These are phyloP conservation scores for Podospora pseudoanserina DNA, from an alignment of 495 filamentous ascomycete species.

Conservation along the genomic window DNA sequence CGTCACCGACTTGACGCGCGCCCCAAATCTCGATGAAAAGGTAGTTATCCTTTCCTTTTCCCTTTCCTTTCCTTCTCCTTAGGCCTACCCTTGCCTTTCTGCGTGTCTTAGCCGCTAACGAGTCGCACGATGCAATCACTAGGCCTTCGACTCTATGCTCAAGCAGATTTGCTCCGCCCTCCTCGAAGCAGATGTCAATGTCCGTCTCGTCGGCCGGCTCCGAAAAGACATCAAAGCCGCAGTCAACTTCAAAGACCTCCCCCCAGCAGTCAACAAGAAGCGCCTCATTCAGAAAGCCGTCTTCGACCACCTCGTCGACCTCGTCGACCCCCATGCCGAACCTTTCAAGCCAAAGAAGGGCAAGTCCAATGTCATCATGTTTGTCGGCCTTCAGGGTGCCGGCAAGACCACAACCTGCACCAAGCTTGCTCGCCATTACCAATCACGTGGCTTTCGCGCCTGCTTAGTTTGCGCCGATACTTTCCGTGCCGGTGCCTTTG, in stretches of 20 bases:
- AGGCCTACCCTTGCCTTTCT: neutral
- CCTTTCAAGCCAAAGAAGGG: conserved; percentile 97
- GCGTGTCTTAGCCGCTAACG: neutral
- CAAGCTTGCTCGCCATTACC: conserved; percentile 93
- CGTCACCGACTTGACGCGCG: conserved; percentile 87
- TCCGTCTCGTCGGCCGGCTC: conserved; percentile 85
- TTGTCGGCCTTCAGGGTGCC: conserved; percentile 93
- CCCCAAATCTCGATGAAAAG: conserved; percentile 94
- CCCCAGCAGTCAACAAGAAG: conserved; percentile 92
- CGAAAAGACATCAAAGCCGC: conserved; percentile 87
- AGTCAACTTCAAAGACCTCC: conserved; percentile 90
- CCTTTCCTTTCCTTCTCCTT: neutral
- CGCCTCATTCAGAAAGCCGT: conserved; percentile 96
- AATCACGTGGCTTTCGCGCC: conserved; percentile 87
- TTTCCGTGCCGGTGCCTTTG: conserved; percentile 96
- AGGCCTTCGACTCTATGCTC: conserved; percentile 97
- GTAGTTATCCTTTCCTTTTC: conserved; percentile 38
- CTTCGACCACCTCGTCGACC: conserved; percentile 91
- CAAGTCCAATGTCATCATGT: conserved; percentile 97
- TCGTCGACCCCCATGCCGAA: conserved; percentile 94
- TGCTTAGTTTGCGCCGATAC: conserved; percentile 97
- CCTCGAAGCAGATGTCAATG: conserved; percentile 92
- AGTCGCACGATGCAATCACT: conserved; percentile 15
- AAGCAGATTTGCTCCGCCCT: conserved; percentile 95
- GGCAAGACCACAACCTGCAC: conserved; percentile 99